A percentile compares a stretch with the other conserved stretches of the same genome.
Evolutionary conservation across 2,329 filamentous ascomycete genomes (phyloP).

Genomic region (Xylariaceae sp.): DNA sequence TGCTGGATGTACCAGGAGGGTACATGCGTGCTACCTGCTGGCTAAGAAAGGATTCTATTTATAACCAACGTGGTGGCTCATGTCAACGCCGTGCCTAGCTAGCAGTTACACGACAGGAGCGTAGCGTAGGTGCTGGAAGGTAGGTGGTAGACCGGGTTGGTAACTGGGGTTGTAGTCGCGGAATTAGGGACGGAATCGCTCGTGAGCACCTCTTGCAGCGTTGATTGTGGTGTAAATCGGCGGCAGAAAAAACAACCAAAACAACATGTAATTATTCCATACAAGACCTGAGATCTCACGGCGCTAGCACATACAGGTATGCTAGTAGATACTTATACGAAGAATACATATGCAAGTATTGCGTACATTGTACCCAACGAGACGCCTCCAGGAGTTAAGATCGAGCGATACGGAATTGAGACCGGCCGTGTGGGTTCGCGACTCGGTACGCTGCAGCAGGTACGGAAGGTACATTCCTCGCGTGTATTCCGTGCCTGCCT

Average conservation of each 20-base stretch:
- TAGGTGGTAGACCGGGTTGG: background rate
- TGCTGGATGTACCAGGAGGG: background rate
- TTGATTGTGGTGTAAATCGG: no score
- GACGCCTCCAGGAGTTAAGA: background rate
- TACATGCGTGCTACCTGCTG: background rate
- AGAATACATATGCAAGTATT: background rate
- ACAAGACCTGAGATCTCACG: background rate
- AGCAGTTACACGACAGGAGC: background rate
- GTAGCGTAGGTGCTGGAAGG: background rate
- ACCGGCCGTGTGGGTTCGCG: conserved; percentile 5
- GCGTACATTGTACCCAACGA: background rate
- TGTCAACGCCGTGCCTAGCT: background rate
- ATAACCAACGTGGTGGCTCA: background rate
- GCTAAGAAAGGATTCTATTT: background rate
- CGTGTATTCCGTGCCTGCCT: background rate
- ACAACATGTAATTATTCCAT: background rate
- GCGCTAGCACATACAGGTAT: background rate
- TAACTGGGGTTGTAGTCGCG: background rate
- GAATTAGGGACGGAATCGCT: background rate
- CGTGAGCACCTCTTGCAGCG: no score
- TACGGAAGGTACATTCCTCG: background rate
- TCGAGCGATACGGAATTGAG: conserved; percentile 5
- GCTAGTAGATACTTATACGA: background rate
- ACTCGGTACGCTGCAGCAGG: background rate
- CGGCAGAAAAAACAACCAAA: background rate